Evolutionary conservation across 75 land plant species (phyloP).

Genomic region (Adiantum capillusveneris): DNA sequence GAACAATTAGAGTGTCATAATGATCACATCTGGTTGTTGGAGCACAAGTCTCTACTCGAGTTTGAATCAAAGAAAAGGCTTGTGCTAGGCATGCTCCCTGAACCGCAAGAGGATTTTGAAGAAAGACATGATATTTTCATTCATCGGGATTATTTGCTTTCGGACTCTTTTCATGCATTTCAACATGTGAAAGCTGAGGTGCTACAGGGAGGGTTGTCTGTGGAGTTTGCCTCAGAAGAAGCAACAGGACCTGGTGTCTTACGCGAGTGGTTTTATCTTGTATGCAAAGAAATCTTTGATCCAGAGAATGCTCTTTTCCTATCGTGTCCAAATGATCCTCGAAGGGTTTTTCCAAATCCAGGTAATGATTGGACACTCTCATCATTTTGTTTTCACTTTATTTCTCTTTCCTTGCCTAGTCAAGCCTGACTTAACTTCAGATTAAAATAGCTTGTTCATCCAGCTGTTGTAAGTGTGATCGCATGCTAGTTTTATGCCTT

Average conservation of each 20-base stretch:
- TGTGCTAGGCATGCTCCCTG: slow-evolving; percentile 39
- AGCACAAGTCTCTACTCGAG: slow-evolving; percentile 27
- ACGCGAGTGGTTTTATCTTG: slow-evolving; percentile 89
- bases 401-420: no score
- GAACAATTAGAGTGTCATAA: slow-evolving; percentile 17
- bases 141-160: slow-evolving; percentile 23
- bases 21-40: slow-evolving; percentile 33
- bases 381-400: slow-evolving; percentile 3
- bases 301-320: slow-evolving; percentile 78
- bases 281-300: slow-evolving; percentile 77
- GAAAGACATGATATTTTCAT: slow-evolving; percentile 35
- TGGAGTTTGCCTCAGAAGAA: slow-evolving; percentile 92
- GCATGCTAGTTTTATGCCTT: no score
- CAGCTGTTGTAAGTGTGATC: no score
- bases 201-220: slow-evolving; percentile 63
- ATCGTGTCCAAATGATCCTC: slow-evolving; percentile 72
- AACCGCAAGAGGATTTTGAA: slow-evolving; percentile 39
- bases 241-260: slow-evolving; percentile 97
- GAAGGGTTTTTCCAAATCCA: slow-evolving; percentile 87
- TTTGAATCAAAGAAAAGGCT: slow-evolving; percentile 37
- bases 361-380: slow-evolving; percentile 36
- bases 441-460: no score
- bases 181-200: slow-evolving; percentile 40
- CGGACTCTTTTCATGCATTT: slow-evolving; percentile 28
- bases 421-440: no score